Conservation (phyloP, 331 rosid species). For the Cydonia oblonga region DNA sequence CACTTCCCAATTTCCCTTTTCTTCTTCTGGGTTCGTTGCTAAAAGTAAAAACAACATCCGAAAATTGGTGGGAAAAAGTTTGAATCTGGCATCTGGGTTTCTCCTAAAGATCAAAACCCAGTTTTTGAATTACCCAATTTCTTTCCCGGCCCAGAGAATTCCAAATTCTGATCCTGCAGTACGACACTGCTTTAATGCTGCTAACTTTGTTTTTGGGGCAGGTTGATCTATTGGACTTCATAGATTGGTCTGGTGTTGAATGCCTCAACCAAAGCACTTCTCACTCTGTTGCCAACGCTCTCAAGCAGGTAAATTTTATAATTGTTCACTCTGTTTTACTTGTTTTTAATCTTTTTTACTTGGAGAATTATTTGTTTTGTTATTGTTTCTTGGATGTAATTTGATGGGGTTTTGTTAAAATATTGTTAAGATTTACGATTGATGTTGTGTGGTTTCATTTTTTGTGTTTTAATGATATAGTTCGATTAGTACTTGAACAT, state of each 20-base stretch:
- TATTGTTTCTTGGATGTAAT: not conserved
- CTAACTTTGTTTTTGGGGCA: slow-evolving; percentile 15
- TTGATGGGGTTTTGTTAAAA: not conserved
- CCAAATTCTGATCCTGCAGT: not conserved
- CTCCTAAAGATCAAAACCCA: not conserved
- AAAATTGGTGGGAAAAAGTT: not conserved
- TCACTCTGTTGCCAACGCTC: slow-evolving; percentile 70
- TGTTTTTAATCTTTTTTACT: not conserved
- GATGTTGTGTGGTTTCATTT: not conserved
- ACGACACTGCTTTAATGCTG: not conserved
- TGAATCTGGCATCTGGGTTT: slow-evolving; percentile 12
- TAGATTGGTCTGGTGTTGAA: slow-evolving; percentile 86
- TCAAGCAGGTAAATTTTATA: slow-evolving; percentile 55
- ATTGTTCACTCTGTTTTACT: not conserved
- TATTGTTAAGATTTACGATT: not conserved
- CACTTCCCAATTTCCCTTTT: not conserved
- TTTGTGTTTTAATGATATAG: not conserved
- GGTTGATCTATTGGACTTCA: slow-evolving; percentile 93
- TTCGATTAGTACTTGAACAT: not conserved
- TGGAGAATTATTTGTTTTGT: not conserved
- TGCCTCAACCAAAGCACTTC: slow-evolving; percentile 82
- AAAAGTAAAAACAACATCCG: not conserved
- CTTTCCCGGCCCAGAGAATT: not conserved
- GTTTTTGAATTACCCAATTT: not conserved
- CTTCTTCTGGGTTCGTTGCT: not conserved